These are phyloP conservation scores for Sclerotinia spermophila DNA, from an alignment of 2,329 filamentous ascomycete species.

Conservation along the genomic window DNA sequence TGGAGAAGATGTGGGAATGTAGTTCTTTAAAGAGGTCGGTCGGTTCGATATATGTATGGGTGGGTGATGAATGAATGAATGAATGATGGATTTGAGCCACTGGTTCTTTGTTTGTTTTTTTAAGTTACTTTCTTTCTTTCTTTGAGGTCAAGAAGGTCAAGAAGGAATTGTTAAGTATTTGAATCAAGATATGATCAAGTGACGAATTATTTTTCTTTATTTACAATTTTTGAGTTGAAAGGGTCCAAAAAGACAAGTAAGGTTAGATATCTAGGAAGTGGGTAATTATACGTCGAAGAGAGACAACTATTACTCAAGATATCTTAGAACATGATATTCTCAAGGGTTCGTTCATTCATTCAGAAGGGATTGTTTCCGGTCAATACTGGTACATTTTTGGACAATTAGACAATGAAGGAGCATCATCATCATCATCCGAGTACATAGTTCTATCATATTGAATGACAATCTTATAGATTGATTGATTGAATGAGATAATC, in stretches of 20 bases:
- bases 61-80: not conserved
- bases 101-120: slow-evolving; percentile 1
- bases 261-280: not conserved
- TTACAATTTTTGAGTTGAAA: not conserved
- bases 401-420: not conserved
- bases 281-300: no score
- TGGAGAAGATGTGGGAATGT: not conserved
- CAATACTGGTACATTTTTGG: not conserved
- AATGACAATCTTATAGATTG: no score
- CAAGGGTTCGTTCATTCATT: not conserved
- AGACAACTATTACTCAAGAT: no score
- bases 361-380: not conserved
- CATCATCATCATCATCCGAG: not conserved
- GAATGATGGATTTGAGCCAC: no score
- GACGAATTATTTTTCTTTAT: not conserved
- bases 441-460: not conserved
- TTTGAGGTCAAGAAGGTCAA: no score
- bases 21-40: not conserved
- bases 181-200: not conserved
- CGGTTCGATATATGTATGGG: no score
- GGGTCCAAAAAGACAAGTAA: not conserved
- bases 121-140: not conserved
- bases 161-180: not conserved
- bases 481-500: not conserved
- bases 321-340: not conserved